Base-by-base conservation (phyloP, 225 moss, liverwort and hornwort species). In the Antitrichia curtipendula region DNA sequence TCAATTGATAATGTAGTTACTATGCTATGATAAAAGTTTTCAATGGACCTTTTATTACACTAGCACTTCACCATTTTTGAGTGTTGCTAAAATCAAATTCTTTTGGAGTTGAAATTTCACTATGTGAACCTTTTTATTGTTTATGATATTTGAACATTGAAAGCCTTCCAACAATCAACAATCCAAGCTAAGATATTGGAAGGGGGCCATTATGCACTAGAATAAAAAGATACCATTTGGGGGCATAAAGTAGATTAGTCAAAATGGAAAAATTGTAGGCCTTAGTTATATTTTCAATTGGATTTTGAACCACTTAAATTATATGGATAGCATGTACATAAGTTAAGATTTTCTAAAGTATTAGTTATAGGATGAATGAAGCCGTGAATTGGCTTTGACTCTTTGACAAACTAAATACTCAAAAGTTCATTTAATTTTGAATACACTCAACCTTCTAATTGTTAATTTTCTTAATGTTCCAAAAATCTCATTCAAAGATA, bases 191-290 rank as follows among this genome's bases (percentile, higher is more conserved):
- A 32, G 5, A 50, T 32, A 32, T 13, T 50, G 2, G 7, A 53
- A 53, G 5, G 2, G 2, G 24, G 3, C 6, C 24, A 53, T 36
- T n/a, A 0, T 0, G 0, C 5, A 32, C 0, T 36, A 14, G 53
- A 34, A 36, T 76, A 36, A 23, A 75, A 23, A 54, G 10, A n/a
- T 10, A 54, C 2, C 3, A 36, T n/a, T 0, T 77, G n/a, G 14
- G 10, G 23, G 0, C 9, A 9, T 36, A 29, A 75, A 52, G 3
- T 14, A 76, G 14, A 36, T 23, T 53, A 36, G 13, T 49, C 8
- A 11, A 49, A 53, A 36, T 34, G 10, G 38, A 38, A 77, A 25
- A n/a, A 54, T 16, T 54, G 16, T 10, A 0, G 2, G 2, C 9
- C 5, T 21, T 78, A 56, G 7, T 25, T 16, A 3, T 11, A 53